Evolutionary conservation across 176 grass and related monocot genomes (phyloP).

Genomic region (Carex cristatella): DNA sequence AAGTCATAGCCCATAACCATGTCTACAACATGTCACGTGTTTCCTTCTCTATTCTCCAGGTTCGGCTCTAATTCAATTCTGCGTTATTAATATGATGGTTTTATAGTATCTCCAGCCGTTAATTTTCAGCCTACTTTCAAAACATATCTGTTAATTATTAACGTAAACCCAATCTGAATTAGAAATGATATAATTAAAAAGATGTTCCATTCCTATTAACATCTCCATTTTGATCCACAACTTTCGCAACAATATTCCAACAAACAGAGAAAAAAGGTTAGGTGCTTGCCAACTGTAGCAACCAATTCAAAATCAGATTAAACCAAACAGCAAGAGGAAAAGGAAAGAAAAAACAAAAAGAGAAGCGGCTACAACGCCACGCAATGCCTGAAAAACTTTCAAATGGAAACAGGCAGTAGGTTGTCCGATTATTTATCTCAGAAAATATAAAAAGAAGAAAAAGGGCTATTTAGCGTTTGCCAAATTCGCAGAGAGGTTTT

Average conservation of each 20-base stretch:
- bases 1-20: not conserved
- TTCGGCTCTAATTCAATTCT: not conserved
- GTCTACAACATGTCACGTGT: too few species aligned
- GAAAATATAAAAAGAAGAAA: not conserved
- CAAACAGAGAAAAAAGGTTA: not conserved
- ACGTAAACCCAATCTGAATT: not conserved
- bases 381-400: constrained; percentile 7
- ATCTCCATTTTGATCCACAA: not conserved
- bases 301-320: constrained; percentile 3
- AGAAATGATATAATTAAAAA: not conserved
- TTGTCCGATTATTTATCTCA: constrained; percentile 15
- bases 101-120: not conserved
- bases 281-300: not conserved
- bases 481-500: not conserved
- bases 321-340: not conserved
- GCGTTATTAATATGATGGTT: not conserved
- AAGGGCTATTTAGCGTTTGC: not conserved
- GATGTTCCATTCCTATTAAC: not conserved
- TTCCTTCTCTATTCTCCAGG: not conserved
- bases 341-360: not conserved
- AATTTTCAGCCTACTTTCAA: not conserved
- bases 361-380: not conserved
- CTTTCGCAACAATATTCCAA: not conserved
- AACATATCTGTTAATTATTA: not conserved
- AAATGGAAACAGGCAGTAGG: not conserved